Conservation (phyloP, 192 early-diverging fungal species). For the Gaertneriomyces sp. region DNA sequence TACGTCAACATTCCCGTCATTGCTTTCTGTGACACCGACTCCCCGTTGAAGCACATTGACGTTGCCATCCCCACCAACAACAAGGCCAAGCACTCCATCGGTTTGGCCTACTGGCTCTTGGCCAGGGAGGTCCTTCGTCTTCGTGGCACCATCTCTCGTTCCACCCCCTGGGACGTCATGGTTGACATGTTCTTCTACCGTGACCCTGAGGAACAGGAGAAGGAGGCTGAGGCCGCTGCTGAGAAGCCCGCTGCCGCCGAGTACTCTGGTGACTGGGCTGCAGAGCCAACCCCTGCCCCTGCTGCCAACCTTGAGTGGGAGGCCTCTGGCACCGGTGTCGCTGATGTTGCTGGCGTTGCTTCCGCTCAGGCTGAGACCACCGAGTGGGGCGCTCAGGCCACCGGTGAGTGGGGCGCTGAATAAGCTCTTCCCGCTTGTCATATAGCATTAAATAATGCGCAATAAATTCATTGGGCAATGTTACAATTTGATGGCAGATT, state of each 20-base stretch:
- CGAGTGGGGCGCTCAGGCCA: constrained; percentile 66
- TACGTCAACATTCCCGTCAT: constrained; percentile 99
- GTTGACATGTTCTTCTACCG: constrained; percentile 99
- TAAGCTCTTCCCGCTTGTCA: not conserved
- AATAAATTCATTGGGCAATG: too few species aligned
- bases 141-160: constrained; percentile 84
- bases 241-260: constrained; percentile 32
- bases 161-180: constrained; percentile 92
- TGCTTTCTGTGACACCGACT: constrained; percentile 97
- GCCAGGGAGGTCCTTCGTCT: constrained; percentile 99
- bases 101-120: constrained; percentile 95
- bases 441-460: too few species aligned
- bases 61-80: constrained; percentile 99
- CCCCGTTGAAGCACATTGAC: constrained; percentile 90
- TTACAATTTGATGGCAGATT: too few species aligned
- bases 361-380: constrained; percentile 25
- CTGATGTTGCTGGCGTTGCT: constrained; percentile 34
- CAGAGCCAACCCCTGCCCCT: constrained; percentile 32
- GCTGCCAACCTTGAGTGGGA: constrained; percentile 23
- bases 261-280: constrained; percentile 21
- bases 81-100: constrained; percentile 98
- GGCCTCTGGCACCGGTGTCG: constrained; percentile 31
- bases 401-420: constrained; percentile 29
- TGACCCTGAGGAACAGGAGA: constrained; percentile 96
- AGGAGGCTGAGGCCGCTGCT: constrained; percentile 68